phyloP scores from a whole-genome alignment of 257 asterid species.

The Solanum tarijense region DNA sequence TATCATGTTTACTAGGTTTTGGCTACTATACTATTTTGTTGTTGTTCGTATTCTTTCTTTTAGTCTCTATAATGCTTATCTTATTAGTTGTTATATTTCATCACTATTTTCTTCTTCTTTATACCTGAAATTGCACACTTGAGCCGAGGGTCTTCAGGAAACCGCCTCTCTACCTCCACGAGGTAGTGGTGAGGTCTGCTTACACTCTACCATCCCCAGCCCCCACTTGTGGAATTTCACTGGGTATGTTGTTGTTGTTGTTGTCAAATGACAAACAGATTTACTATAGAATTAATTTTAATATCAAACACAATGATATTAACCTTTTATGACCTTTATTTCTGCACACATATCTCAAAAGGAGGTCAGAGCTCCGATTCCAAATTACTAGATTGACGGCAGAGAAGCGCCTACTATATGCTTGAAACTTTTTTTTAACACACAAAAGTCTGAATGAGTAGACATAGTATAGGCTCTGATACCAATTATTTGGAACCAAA shows the following conservation, averaged over 20 bases:
- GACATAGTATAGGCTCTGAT: neutral
- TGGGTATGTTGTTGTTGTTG: neutral
- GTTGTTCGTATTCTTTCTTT: neutral
- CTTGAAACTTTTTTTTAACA: neutral
- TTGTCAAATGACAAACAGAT: neutral
- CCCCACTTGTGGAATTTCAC: neutral
- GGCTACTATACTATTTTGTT: neutral
- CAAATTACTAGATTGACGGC: neutral
- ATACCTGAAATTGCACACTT: neutral
- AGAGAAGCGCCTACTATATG: neutral
- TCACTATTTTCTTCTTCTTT: neutral
- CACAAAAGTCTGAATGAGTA: neutral
- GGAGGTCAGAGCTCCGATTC: neutral
- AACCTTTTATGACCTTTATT: neutral
- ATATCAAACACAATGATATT: neutral
- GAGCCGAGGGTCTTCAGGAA: neutral
- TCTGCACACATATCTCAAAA: neutral
- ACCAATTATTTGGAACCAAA: neutral
- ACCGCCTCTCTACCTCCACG: neutral
- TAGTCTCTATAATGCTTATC: neutral
- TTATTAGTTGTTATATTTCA: neutral
- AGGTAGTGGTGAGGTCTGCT: neutral
- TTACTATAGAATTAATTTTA: too few relatives aligned
- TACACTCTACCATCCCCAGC: neutral
- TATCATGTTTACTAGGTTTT: neutral